Base-by-base conservation (phyloP, 371 early-diverging fungal genomes). In the Rhizomucor miehei region DNA sequence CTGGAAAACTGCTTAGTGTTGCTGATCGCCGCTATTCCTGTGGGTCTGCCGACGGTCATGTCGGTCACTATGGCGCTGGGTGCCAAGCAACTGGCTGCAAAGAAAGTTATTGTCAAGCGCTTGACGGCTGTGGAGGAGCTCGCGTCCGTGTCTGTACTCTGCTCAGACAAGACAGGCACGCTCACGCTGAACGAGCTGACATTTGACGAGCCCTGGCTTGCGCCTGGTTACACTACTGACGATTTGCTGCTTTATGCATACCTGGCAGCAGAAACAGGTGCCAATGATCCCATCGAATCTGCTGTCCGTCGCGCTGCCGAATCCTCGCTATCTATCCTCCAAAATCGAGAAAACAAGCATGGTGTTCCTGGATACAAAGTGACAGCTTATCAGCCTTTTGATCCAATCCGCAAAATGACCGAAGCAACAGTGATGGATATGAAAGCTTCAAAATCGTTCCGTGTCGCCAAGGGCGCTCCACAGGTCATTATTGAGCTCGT, bases 91-190 rank as follows among this genome's bases (percentile, higher is more conserved):
- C 81, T 98, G 48, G 93, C 98, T 6, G 80, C 84, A 24, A 90
- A 92, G 68, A 71, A 93, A 70, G 97, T 95, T 38, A 94, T 98
- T 74, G 93, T 97, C 56, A 93, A 94, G 69, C 87, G 94, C 53
- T 75, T 97, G 17, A 89, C 93, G 5, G 94, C 94, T 19, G 92
- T 95, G 13, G 98, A 98, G 71, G 94, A 93, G 58, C 81, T 97
- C 66, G 95, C 96, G 0, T 93, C 95, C 1, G 92, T 93, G 19
- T 90, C 91, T 14, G 86, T 93, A 37, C 86, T 97, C 44, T 96
- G 95, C 75, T 91, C 93, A 1, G 98, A 97, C 78, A 97, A 89
- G 80, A 98, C 98, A 1, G 98, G 98, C 29, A 98, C 98, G 19
- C 75, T 98, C 49, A 98, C 97, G 12, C 77, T 85, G 51, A 92